Percentiles rank a stretch among this genome's conserved stretches.
phyloP scores from a whole-genome alignment of 2,329 filamentous ascomycete genomes.

The Xylariaceae sp. region DNA sequence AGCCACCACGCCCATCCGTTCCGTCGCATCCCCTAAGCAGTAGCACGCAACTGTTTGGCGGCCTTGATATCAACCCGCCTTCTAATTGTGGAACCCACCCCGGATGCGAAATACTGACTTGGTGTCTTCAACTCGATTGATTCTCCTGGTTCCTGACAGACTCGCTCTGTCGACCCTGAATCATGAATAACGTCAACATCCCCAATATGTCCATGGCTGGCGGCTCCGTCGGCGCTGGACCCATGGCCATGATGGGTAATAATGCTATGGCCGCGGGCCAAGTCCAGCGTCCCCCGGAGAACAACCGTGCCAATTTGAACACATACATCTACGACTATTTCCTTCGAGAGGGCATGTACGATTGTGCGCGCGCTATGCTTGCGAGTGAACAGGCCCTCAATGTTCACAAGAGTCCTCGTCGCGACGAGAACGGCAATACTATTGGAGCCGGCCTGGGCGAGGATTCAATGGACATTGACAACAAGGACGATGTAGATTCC shows the following conservation, averaged over 20 bases:
- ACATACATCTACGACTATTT: conserved; percentile 93
- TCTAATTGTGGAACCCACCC: conserved; percentile 16
- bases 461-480: conserved; percentile 76
- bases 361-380: conserved; percentile 72
- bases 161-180: conserved; percentile 36
- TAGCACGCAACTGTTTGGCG: conserved; percentile 3
- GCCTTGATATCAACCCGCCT: conserved; percentile 4
- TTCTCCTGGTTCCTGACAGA: conserved; percentile 31
- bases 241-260: conserved; percentile 65
- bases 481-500: conserved; percentile 67
- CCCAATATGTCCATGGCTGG: conserved; percentile 64
- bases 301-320: conserved; percentile 59
- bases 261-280: conserved; percentile 33
- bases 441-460: conserved; percentile 65
- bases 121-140: conserved; percentile 25
- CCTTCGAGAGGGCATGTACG: conserved; percentile 75
- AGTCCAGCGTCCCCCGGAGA: conserved; percentile 34
- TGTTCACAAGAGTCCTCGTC: conserved; percentile 61
- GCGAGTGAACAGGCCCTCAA: conserved; percentile 62
- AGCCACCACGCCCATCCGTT: background rate
- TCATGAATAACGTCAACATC: conserved; percentile 64
- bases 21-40: conserved; percentile 8
- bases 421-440: conserved; percentile 61
- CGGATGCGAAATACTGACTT: conserved; percentile 27
- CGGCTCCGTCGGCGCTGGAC: conserved; percentile 55